Evolutionary conservation across 192 early-diverging fungal genomes (phyloP).

Genomic region (Umbelopsis vinacea): DNA sequence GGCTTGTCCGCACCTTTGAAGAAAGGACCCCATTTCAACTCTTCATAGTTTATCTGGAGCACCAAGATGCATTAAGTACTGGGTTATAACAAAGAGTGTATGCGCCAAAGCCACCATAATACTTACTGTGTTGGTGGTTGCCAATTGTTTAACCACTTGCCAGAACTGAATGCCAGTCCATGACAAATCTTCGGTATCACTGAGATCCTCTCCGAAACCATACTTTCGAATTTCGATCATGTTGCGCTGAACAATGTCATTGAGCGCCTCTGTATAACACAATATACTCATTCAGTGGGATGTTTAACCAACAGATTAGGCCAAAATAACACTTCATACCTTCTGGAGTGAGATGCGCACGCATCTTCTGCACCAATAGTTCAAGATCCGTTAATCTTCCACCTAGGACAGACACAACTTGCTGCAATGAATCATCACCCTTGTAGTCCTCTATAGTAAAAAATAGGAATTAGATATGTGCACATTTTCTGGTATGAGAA

Average conservation of each 20-base stretch:
- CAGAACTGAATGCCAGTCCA: conserved; percentile 96
- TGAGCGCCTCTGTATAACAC: conserved; percentile 60
- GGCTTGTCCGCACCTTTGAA: conserved; percentile 87
- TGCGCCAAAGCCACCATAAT: neutral
- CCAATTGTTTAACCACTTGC: conserved; percentile 77
- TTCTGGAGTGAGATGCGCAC: conserved; percentile 62
- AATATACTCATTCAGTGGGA: too few relatives aligned
- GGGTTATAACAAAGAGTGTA: too few relatives aligned
- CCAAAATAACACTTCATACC: conserved; percentile 46
- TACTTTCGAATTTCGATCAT: conserved; percentile 89
- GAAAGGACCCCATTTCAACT: conserved; percentile 74
- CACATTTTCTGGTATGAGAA: neutral
- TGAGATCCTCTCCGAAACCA: conserved; percentile 73
- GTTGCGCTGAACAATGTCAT: conserved; percentile 80
- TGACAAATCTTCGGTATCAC: conserved; percentile 43
- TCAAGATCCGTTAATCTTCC: conserved; percentile 92
- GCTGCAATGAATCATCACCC: conserved; percentile 39
- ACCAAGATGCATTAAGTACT: neutral
- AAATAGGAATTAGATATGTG: neutral
- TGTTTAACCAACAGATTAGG: too few relatives aligned
- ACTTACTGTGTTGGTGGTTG: conserved; percentile 56
- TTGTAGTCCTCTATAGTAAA: neutral
- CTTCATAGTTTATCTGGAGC: conserved; percentile 78
- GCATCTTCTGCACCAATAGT: conserved; percentile 87
- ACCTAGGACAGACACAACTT: conserved; percentile 73